Conservation (phyloP, 2,329 filamentous ascomycete genomes). For the Ophiostoma perfectum region DNA sequence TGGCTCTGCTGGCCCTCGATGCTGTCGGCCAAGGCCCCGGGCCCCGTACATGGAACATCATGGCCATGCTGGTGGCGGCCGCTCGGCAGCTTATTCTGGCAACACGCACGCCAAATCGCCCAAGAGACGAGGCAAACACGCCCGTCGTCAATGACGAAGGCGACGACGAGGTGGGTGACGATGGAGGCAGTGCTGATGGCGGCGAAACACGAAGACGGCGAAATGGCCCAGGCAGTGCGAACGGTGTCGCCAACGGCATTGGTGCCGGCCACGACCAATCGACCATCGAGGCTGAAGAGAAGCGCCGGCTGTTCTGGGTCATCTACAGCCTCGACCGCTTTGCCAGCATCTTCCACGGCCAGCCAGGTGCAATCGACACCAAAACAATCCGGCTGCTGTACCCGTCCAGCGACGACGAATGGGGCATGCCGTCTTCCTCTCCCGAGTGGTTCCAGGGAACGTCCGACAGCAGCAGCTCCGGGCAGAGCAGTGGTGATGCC, state of each 20-base stretch:
- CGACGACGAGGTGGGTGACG: constrained; percentile 15
- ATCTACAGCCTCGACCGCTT: constrained; percentile 25
- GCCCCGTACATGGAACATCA: constrained; percentile 24
- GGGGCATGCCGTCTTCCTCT: constrained; percentile 16
- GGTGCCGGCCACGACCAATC: constrained; percentile 6
- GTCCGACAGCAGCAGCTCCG: background rate
- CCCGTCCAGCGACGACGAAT: constrained; percentile 20
- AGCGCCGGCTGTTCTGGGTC: constrained; percentile 24
- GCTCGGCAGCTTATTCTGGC: constrained; percentile 23
- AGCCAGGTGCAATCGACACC: constrained; percentile 22
- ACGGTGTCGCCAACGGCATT: background rate
- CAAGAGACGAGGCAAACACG: constrained; percentile 15
- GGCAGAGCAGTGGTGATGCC: background rate
- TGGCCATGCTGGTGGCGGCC: constrained; percentile 24
- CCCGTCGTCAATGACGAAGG: constrained; percentile 6
- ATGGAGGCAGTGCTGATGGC: background rate
- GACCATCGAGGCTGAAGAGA: constrained; percentile 22
- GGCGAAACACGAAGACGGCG: background rate
- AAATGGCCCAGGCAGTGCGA: background rate
- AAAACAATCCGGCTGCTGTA: constrained; percentile 21
- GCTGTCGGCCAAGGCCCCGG: constrained; percentile 22
- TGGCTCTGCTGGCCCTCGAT: constrained; percentile 22
- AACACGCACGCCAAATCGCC: background rate
- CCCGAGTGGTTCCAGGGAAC: constrained; percentile 20
- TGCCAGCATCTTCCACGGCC: constrained; percentile 22